A percentile compares a stretch with the other conserved stretches of the same genome.
phyloP scores from a whole-genome alignment of 1,284 basidiomycete genomes.

The Leccinum subrobustum region DNA sequence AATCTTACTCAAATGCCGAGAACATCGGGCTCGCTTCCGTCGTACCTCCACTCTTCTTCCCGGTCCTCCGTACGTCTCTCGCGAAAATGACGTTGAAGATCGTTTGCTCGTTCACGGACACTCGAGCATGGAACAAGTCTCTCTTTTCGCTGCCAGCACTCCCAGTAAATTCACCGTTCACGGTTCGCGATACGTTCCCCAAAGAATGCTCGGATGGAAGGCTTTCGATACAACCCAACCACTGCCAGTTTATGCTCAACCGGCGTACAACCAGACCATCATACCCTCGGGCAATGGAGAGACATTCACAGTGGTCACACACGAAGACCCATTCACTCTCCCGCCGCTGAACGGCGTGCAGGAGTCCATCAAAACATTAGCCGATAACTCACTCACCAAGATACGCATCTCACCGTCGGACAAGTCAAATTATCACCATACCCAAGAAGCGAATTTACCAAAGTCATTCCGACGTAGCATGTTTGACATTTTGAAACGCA shows the following conservation, averaged over 20 bases:
- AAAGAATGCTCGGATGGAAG: slow-evolving; percentile 15
- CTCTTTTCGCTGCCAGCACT: slow-evolving; percentile 25
- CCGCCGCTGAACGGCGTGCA: background rate
- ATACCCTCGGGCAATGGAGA: slow-evolving; percentile 29
- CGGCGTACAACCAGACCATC: slow-evolving; percentile 10
- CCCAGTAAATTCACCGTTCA: slow-evolving; percentile 38
- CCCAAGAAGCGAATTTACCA: background rate
- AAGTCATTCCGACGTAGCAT: slow-evolving; percentile 29
- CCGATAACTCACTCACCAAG: slow-evolving; percentile 1
- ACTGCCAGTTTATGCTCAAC: background rate
- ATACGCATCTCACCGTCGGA: slow-evolving; percentile 3
- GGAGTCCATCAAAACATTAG: background rate
- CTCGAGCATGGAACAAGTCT: slow-evolving; percentile 27
- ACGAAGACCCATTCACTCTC: slow-evolving; percentile 14
- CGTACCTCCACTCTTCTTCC: slow-evolving; percentile 29
- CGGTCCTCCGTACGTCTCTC: slow-evolving; percentile 40
- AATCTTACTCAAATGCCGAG: slow-evolving; percentile 23
- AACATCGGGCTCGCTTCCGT: background rate
- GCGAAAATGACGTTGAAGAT: slow-evolving; percentile 21
- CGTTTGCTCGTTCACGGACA: slow-evolving; percentile 9
- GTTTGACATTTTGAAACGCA: slow-evolving; percentile 29
- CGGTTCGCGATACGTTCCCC: slow-evolving; percentile 25
- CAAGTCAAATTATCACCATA: background rate
- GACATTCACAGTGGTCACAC: slow-evolving; percentile 23
- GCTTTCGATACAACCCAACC: background rate